phyloP scores from a whole-genome alignment of 2,329 filamentous ascomycete species.

The Chaetothyriales sp. region DNA sequence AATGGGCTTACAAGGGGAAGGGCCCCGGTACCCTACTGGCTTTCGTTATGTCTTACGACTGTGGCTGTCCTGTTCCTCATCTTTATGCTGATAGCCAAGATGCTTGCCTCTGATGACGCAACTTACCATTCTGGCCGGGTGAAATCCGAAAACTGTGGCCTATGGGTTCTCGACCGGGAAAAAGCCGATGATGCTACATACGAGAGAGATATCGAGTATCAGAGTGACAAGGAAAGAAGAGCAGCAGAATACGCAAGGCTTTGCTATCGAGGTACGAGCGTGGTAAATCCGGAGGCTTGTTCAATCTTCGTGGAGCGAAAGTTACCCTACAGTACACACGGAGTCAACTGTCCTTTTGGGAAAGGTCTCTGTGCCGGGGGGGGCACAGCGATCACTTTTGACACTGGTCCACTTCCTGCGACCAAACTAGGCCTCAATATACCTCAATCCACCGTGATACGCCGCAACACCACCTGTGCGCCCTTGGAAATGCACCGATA shows the following conservation, averaged over 20 bases:
- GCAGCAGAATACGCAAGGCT: slow-evolving; percentile 3
- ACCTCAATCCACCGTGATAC: slow-evolving; percentile 1
- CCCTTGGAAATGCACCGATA: slow-evolving; percentile 2
- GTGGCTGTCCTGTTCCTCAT: too few relatives aligned
- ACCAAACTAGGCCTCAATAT: slow-evolving; percentile 1
- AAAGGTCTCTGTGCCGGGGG: background rate
- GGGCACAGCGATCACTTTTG: slow-evolving; percentile 1
- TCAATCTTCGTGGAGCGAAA: background rate
- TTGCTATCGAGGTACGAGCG: slow-evolving; percentile 1
- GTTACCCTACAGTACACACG: background rate
- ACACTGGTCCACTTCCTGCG: slow-evolving; percentile 3
- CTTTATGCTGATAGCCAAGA: too few relatives aligned
- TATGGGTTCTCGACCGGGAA: too few relatives aligned
- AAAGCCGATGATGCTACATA: too few relatives aligned
- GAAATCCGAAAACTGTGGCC: too few relatives aligned
- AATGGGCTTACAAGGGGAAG: too few relatives aligned
- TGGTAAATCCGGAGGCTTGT: background rate
- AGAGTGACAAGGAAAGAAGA: slow-evolving; percentile 5
- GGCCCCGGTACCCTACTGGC: too few relatives aligned
- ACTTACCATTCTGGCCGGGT: too few relatives aligned
- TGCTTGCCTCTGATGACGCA: too few relatives aligned
- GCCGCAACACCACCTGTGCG: slow-evolving; percentile 1
- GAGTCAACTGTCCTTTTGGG: background rate
- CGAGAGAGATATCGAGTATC: background rate
- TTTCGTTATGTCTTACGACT: too few relatives aligned